Conservation (phyloP, 2,329 filamentous ascomycete species). For the Mycosphaerelloides madeirae region DNA sequence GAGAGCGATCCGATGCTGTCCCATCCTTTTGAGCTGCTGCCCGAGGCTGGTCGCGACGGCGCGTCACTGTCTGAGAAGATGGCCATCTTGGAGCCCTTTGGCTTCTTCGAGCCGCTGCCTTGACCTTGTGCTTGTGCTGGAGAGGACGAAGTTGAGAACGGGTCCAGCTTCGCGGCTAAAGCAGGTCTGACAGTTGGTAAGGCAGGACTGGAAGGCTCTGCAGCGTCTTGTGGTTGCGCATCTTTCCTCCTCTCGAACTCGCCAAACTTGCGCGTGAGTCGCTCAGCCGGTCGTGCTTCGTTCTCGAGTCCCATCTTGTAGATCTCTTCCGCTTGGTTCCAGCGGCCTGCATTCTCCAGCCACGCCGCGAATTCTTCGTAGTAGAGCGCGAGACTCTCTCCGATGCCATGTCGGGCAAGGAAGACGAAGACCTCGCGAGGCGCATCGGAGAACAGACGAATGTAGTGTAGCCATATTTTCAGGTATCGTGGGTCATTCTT, state of each 20-base stretch:
- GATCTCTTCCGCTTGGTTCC: constrained; percentile 89
- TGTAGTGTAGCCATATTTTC: constrained; percentile 90
- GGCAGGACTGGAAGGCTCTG: constrained; percentile 77
- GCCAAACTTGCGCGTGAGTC: constrained; percentile 80
- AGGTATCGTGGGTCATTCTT: constrained; percentile 93
- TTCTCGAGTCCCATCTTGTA: constrained; percentile 85
- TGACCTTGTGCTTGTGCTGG: constrained; percentile 55
- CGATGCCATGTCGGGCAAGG: constrained; percentile 80
- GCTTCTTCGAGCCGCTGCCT: constrained; percentile 52
- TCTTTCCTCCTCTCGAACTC: constrained; percentile 81
- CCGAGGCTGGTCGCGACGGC: constrained; percentile 48
- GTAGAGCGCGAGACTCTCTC: constrained; percentile 80
- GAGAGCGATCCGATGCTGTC: constrained; percentile 82
- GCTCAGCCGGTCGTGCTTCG: constrained; percentile 75
- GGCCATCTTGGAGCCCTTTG: constrained; percentile 73
- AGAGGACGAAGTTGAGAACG: constrained; percentile 58
- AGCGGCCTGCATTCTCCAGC: constrained; percentile 78
- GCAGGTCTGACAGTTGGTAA: constrained; percentile 78
- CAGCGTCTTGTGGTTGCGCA: constrained; percentile 56
- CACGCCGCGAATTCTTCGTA: constrained; percentile 96
- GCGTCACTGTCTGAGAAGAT: constrained; percentile 75
- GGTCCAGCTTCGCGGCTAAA: constrained; percentile 78
- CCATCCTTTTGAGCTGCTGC: constrained; percentile 69
- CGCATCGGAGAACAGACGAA: constrained; percentile 86
- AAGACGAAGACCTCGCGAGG: constrained; percentile 91